Evolutionary conservation across 2,329 filamentous ascomycete genomes (phyloP).

Genomic region (Apiospora malaysiana): DNA sequence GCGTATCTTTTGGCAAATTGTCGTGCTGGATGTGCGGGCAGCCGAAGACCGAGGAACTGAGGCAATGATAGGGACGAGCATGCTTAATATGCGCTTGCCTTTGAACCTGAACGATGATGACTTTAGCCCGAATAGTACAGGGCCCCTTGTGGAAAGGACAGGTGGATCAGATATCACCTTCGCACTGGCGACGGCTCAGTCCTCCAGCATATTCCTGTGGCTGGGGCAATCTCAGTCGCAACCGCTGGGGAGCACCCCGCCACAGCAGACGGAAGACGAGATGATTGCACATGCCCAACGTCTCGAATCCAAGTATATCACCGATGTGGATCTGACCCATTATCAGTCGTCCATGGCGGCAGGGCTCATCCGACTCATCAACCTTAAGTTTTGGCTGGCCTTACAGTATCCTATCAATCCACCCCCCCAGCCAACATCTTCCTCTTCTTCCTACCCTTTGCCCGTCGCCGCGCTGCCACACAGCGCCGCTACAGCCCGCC

Average conservation of each 20-base stretch:
- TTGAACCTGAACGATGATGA: slow-evolving; percentile 60
- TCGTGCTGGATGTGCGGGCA: slow-evolving; percentile 62
- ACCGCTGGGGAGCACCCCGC: slow-evolving; percentile 23
- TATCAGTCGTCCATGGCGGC: slow-evolving; percentile 46
- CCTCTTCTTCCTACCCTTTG: slow-evolving; percentile 20
- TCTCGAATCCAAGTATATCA: slow-evolving; percentile 48
- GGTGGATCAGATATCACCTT: slow-evolving; percentile 50
- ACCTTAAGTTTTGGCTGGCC: slow-evolving; percentile 53
- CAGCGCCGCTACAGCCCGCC: not conserved
- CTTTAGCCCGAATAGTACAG: slow-evolving; percentile 47
- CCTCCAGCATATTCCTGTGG: slow-evolving; percentile 47
- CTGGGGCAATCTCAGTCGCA: slow-evolving; percentile 42
- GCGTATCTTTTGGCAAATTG: slow-evolving; percentile 67
- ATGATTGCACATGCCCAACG: slow-evolving; percentile 46
- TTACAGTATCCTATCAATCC: slow-evolving; percentile 52
- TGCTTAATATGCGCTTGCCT: slow-evolving; percentile 54
- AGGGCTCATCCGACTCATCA: slow-evolving; percentile 47
- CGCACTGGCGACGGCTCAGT: slow-evolving; percentile 46
- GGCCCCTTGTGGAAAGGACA: slow-evolving; percentile 41
- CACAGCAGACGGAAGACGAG: slow-evolving; percentile 44
- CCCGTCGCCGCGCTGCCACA: not conserved
- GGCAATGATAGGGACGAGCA: slow-evolving; percentile 47
- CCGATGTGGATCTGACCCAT: slow-evolving; percentile 40
- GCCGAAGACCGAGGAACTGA: slow-evolving; percentile 60
- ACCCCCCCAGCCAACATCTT: slow-evolving; percentile 16